phyloP scores from a whole-genome alignment of 768 basidiomycete species.

The Boletus patriciae region DNA sequence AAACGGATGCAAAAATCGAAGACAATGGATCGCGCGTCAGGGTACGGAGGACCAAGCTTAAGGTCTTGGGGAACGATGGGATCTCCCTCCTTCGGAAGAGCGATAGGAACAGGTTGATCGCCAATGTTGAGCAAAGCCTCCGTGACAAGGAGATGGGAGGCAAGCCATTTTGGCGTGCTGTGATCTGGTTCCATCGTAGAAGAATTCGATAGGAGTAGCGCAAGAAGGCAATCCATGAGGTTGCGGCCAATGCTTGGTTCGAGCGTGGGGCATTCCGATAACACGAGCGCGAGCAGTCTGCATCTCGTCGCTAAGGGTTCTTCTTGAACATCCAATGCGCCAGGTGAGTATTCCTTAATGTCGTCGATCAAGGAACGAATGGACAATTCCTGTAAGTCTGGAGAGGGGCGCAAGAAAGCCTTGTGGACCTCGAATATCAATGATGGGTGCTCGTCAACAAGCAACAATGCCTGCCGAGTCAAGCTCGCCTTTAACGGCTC shows the following conservation, averaged over 20 bases:
- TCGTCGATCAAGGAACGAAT: slow-evolving; percentile 76
- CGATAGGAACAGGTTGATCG: slow-evolving; percentile 66
- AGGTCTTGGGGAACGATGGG: slow-evolving; percentile 52
- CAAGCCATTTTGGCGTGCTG: slow-evolving; percentile 79
- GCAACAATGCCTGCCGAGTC: slow-evolving; percentile 64
- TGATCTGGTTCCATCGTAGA: slow-evolving; percentile 52
- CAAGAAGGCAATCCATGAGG: slow-evolving; percentile 69
- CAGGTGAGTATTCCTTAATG: slow-evolving; percentile 65
- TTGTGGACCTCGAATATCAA: slow-evolving; percentile 87
- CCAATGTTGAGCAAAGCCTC: slow-evolving; percentile 79
- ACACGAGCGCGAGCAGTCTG: slow-evolving; percentile 79
- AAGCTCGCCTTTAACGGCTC: slow-evolving; percentile 65
- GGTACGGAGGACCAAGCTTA: slow-evolving; percentile 57
- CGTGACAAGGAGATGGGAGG: slow-evolving; percentile 79
- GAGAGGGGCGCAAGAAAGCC: slow-evolving; percentile 70
- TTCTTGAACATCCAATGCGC: slow-evolving; percentile 68
- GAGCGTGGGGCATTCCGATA: slow-evolving; percentile 70
- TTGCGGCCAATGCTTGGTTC: slow-evolving; percentile 53
- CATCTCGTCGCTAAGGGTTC: slow-evolving; percentile 79
- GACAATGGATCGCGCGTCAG: slow-evolving; percentile 60
- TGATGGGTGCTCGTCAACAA: slow-evolving; percentile 85
- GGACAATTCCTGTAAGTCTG: slow-evolving; percentile 60
- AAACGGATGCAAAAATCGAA: slow-evolving; percentile 78
- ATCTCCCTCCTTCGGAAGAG: slow-evolving; percentile 71
- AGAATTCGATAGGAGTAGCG: slow-evolving; percentile 60